Percentiles rank a stretch among this genome's conserved stretches.
phyloP scores from a whole-genome alignment of 73 alveolate genomes.

The Stentor coeruleus region DNA sequence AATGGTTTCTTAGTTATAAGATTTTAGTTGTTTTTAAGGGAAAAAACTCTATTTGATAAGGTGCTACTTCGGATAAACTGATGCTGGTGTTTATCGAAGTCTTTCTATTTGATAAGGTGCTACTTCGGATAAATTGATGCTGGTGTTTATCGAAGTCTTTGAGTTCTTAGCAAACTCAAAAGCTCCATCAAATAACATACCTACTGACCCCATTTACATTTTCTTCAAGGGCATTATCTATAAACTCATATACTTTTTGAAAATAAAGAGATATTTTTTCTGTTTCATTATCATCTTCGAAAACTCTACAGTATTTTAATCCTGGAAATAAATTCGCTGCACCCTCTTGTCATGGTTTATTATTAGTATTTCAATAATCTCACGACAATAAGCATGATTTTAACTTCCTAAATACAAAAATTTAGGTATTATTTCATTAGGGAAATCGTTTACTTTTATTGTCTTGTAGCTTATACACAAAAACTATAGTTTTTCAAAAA shows the following conservation, averaged over 20 bases:
- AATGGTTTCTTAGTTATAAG: no score
- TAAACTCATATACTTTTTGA: slow-evolving; percentile 11
- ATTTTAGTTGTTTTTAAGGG: no score
- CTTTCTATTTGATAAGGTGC: no score
- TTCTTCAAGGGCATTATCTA: not conserved
- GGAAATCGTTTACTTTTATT: not conserved
- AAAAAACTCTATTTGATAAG: no score
- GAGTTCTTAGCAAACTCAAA: slow-evolving; percentile 66
- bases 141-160: slow-evolving; percentile 81
- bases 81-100: slow-evolving; percentile 49
- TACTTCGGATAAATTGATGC: slow-evolving; percentile 75
- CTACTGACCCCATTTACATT: not conserved
- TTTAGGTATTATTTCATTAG: slow-evolving; percentile 15
- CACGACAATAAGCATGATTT: not conserved
- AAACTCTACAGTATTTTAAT: slow-evolving; percentile 11
- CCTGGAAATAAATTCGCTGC: not conserved
- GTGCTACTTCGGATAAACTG: not conserved
- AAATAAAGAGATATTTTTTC: not conserved
- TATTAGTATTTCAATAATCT: not conserved
- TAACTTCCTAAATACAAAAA: slow-evolving; percentile 10
- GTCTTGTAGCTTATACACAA: not conserved
- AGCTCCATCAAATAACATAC: slow-evolving; percentile 67
- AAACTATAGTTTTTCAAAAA: no score
- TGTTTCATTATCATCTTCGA: not conserved
- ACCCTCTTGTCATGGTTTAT: not conserved